A percentile compares a stretch with the other conserved stretches of the same genome.
Conservation (phyloP, 257 asterid species). For the Forsythia viridissima region DNA sequence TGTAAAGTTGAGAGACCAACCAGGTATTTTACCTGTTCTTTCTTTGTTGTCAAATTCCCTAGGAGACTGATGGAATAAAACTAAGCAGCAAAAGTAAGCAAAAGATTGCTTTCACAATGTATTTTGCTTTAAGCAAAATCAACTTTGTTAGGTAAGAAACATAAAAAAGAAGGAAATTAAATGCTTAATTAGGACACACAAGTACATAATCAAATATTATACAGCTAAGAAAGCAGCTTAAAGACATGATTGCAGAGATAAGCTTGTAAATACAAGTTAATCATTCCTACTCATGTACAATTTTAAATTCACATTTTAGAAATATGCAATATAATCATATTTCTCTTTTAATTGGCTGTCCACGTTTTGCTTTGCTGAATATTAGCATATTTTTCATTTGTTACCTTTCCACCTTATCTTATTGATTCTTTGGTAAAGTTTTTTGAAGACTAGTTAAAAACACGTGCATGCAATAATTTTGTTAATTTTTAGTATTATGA, state of each 20-base stretch:
- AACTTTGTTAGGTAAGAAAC: constrained; percentile 43
- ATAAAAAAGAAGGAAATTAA: constrained; percentile 6
- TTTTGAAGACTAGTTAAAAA: too few species aligned
- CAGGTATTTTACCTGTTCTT: background rate
- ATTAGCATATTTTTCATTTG: too few species aligned
- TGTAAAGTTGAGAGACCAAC: background rate
- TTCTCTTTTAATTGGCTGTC: background rate
- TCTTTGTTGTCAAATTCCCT: constrained; percentile 28
- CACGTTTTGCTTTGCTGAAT: too few species aligned
- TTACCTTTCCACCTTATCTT: too few species aligned
- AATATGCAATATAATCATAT: too few species aligned
- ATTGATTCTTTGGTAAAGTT: too few species aligned
- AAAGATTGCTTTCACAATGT: constrained; percentile 40
- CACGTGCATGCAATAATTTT: too few species aligned
- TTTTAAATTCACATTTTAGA: too few species aligned
- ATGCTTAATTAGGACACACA: constrained; percentile 3
- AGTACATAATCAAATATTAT: constrained; percentile 9
- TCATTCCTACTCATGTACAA: background rate
- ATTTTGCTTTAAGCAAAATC: constrained; percentile 68
- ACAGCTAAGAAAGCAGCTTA: constrained; percentile 41
- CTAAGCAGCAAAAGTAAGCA: constrained; percentile 18
- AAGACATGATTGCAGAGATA: constrained; percentile 33
- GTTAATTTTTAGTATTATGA: too few species aligned
- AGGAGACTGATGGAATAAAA: background rate
- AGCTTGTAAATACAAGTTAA: constrained; percentile 20